Evolutionary conservation across 2,329 filamentous ascomycete genomes (phyloP).

Genomic region (Fusarium goolgardi): DNA sequence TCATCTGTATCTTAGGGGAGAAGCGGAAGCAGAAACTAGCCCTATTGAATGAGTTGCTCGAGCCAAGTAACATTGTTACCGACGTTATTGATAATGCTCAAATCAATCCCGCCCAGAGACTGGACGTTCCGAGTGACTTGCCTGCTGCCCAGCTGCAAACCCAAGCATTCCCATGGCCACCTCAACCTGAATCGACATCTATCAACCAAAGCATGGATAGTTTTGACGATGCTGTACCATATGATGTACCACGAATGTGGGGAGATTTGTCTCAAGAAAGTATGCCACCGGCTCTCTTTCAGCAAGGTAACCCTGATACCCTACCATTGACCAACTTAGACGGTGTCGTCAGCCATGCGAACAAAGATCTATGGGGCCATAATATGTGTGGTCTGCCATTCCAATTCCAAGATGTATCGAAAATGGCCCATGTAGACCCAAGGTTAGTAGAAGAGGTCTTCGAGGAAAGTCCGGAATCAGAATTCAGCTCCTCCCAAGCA

Average conservation of each 20-base stretch:
- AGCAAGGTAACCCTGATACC: neutral
- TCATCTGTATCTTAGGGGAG: constrained; percentile 50
- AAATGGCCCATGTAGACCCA: neutral
- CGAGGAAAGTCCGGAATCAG: constrained; percentile 9
- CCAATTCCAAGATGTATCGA: neutral
- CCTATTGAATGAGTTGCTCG: constrained; percentile 54
- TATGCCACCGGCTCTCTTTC: neutral
- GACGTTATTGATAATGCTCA: neutral
- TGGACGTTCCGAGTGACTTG: neutral
- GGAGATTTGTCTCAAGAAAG: neutral
- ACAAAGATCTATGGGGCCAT: constrained; percentile 6
- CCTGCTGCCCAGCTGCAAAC: neutral
- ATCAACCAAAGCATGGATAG: neutral
- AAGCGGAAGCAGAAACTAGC: constrained; percentile 59
- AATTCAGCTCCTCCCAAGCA: neutral
- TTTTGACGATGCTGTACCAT: neutral
- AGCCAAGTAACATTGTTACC: constrained; percentile 32
- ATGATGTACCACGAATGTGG: neutral
- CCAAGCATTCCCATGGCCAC: neutral
- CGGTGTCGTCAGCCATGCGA: neutral
- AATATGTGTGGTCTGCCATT: neutral
- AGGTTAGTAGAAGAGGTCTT: constrained; percentile 20
- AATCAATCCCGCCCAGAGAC: neutral
- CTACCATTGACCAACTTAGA: neutral
- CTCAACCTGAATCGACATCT: neutral